phyloP scores from a whole-genome alignment of 1,139 yeast species.

The Suhomyces atakaporum region DNA sequence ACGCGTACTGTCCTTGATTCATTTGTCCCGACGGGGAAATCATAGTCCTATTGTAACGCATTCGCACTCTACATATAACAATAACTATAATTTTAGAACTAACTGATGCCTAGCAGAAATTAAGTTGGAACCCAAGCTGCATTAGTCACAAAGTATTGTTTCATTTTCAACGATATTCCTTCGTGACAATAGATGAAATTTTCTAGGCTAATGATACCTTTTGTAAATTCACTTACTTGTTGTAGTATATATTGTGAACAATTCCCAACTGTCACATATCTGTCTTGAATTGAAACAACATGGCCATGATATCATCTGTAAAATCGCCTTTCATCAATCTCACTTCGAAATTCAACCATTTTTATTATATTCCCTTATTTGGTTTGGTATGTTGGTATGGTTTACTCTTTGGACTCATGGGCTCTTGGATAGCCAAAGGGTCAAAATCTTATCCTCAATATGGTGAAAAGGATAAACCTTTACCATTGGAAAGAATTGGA shows the following conservation, averaged over 20 bases:
- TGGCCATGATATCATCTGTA: slow-evolving; percentile 13
- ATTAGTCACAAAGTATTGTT: neutral
- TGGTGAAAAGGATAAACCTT: slow-evolving; percentile 15
- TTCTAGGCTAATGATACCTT: no score
- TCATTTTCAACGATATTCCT: neutral
- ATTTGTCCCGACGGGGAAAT: slow-evolving; percentile 7
- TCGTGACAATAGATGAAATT: slow-evolving; percentile 5
- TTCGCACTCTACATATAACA: slow-evolving; percentile 2
- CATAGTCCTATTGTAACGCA: slow-evolving; percentile 5
- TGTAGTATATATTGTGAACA: slow-evolving; percentile 2
- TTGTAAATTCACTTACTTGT: neutral
- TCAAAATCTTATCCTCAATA: slow-evolving; percentile 23
- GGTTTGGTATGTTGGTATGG: slow-evolving; percentile 33
- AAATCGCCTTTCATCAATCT: slow-evolving; percentile 16
- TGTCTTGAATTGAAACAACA: neutral
- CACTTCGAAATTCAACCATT: slow-evolving; percentile 30
- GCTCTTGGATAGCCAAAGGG: slow-evolving; percentile 27
- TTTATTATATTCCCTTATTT: slow-evolving; percentile 30
- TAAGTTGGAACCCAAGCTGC: neutral
- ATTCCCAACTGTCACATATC: slow-evolving; percentile 2
- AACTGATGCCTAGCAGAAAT: slow-evolving; percentile 2
- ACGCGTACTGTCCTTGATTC: neutral
- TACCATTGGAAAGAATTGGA: slow-evolving; percentile 32
- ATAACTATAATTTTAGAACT: slow-evolving; percentile 3
- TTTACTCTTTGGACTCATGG: slow-evolving; percentile 27